Base-by-base conservation (phyloP, 2,329 filamentous ascomycete species). In the Sphaerulina vaccinii region DNA sequence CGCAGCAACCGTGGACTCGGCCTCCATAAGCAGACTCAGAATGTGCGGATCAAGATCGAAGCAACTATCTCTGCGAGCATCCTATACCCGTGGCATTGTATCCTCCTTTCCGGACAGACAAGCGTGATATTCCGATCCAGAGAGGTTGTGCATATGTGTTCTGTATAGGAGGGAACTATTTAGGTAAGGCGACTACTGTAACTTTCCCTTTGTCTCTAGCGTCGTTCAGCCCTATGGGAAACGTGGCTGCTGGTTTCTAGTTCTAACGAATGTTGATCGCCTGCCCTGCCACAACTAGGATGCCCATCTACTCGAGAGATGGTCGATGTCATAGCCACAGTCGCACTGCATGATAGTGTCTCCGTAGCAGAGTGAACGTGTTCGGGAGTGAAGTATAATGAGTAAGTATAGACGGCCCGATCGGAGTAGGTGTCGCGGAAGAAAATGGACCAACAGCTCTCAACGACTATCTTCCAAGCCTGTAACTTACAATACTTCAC, bases 21-120 rank as follows among this genome's bases (percentile, higher is more conserved):
- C 62, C 64, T 61, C 64, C 60, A 63, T 64, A 61, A 62, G 60
- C 54, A 51, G 41, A 22, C 49, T 42, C 33, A 52, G 21, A 37
- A 38, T 32, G 35, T 52, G 40, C 35, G 49, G 40, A n/a, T 15
- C 38, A 5, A 51, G 44, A 10, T 49, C 15, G 41, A 41, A 49
- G 27, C 32, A 41, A 32, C 36, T 41, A 39, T 40, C 33, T 23
- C 23, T 42, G 15, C 33, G 37, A 37, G 53, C 53, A 55, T 55
- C 29, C 49, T 55, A 55, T 19, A 38, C 44, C 22, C 36, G 53
- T 9, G 41, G 33, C 53, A 49, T 49, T 18, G 11, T 42, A 5
- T 5, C 16, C 24, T 49, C 36, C 18, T 5, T 16, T 5, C 18
- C 24, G 4, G 10, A 42, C 19, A n/a, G 35, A 13, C 36, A 37